Conservation (phyloP, 1,284 basidiomycete species). For the Lentinus polychrous region DNA sequence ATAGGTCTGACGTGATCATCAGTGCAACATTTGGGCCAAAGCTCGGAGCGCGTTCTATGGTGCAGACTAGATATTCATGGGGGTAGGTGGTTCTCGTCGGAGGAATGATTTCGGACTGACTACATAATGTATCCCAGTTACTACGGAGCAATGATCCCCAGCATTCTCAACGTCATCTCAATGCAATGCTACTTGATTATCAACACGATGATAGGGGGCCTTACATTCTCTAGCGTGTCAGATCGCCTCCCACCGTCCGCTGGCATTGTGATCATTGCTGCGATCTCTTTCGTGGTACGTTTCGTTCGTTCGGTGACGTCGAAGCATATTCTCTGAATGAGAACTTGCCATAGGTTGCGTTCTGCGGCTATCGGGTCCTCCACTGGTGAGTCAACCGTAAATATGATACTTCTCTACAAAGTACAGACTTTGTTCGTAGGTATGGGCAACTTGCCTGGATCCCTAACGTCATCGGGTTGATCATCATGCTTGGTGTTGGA, state of each 20-base stretch:
- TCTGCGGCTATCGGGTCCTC: conserved; percentile 60
- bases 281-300: conserved; percentile 53
- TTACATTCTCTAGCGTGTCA: conserved; percentile 61
- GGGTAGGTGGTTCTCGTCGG: conserved; percentile 30
- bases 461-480: conserved; percentile 60
- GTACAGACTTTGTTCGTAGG: conserved; percentile 12
- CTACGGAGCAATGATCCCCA: conserved; percentile 56
- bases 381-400: conserved; percentile 34
- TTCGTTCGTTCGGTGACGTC: neutral
- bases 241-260: conserved; percentile 43
- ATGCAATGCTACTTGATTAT: conserved; percentile 69
- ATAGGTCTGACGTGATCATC: neutral
- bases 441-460: conserved; percentile 63
- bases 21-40: conserved; percentile 58
- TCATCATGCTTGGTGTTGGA: conserved; percentile 59
- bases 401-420: neutral
- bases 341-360: conserved; percentile 31
- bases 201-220: conserved; percentile 72
- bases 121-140: conserved; percentile 33
- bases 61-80: conserved; percentile 53
- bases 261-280: conserved; percentile 74
- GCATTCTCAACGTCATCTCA: conserved; percentile 54
- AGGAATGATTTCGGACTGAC: no score
- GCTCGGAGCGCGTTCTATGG: conserved; percentile 59
- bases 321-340: neutral